phyloP scores from a whole-genome alignment of 2,329 filamentous ascomycete genomes.

The Fusarium udum region DNA sequence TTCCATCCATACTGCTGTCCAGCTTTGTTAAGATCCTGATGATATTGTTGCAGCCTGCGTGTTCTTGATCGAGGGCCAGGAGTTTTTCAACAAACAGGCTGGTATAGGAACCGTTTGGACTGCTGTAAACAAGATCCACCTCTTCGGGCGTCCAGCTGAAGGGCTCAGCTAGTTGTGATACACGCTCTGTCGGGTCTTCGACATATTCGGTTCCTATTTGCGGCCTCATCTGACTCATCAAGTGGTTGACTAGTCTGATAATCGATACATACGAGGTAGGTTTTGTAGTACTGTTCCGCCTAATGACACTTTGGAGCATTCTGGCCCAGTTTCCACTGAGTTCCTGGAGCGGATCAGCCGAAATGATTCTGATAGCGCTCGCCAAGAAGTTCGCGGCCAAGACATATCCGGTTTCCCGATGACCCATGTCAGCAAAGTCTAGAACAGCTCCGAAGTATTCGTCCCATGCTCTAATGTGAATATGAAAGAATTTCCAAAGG shows the following conservation, averaged over 20 bases:
- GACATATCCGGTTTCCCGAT: slow-evolving; percentile 65
- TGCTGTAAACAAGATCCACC: slow-evolving; percentile 55
- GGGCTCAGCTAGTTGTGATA: slow-evolving; percentile 46
- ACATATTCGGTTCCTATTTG: slow-evolving; percentile 48
- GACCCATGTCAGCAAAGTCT: slow-evolving; percentile 71
- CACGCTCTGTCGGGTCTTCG: slow-evolving; percentile 52
- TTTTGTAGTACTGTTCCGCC: slow-evolving; percentile 58
- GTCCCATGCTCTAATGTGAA: slow-evolving; percentile 73
- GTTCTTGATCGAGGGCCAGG: slow-evolving; percentile 68
- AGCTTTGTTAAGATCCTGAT: slow-evolving; percentile 65
- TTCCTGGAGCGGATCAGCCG: slow-evolving; percentile 64
- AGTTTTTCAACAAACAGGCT: slow-evolving; percentile 74
- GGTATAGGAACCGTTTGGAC: slow-evolving; percentile 42
- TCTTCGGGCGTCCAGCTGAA: slow-evolving; percentile 60
- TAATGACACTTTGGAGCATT: slow-evolving; percentile 62
- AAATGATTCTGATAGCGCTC: slow-evolving; percentile 67
- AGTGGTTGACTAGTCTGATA: slow-evolving; percentile 59
- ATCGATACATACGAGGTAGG: slow-evolving; percentile 64
- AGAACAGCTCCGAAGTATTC: slow-evolving; percentile 78
- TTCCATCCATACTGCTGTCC: slow-evolving; percentile 59
- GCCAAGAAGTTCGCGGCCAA: slow-evolving; percentile 69
- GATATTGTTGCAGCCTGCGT: slow-evolving; percentile 62
- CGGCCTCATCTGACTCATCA: slow-evolving; percentile 57
- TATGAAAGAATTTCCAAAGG: slow-evolving; percentile 71
- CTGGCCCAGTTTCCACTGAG: slow-evolving; percentile 64